Evolutionary conservation across 2,329 filamentous ascomycete genomes (phyloP), one percentile per base, ranked within the genome.

Genomic region (Apiospora koreana): DNA sequence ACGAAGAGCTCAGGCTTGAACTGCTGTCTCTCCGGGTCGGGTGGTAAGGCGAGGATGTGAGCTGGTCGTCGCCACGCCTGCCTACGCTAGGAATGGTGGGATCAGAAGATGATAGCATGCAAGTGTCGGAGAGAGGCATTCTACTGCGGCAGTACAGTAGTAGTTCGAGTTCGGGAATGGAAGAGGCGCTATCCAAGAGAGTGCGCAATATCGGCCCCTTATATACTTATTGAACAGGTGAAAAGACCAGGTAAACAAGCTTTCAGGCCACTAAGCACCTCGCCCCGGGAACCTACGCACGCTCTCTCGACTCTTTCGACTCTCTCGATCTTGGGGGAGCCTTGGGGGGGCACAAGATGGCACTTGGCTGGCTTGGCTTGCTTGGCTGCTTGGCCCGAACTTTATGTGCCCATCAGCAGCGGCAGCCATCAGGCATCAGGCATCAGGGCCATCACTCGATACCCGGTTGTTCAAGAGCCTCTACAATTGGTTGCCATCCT

Each of bases 311-410:
- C 41, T 18, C 5, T 43, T 16, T 16, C 1, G 41, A 2, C 35
- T 38, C 35, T 38, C 35, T 38, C 9, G 41, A 16, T 16, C 38
- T 41, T 21, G 21, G 31, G 31, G 21, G 54, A 31, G 54, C 35
- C 5, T 8, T 8, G 8, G 54, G 31, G 31, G 54, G 54, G 54
- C 28, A 14, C 2, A 35, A 3, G 28, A 62, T 62, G 54, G 31
- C 54, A 62, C 54, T 62, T 62, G 50, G 50, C 50, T 25, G 18
- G 6, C 5, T 23, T 46, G 46, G 46, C 28, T 35, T 21, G 25
- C 50, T 58, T 58, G 50, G 50, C 50, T 21, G 25, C 50, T 62
- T 62, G 31, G 54, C 54, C 54, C 54, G 31, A 62, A 62, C 54
- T 62, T 14, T 38, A 62, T 62, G 2, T 38, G 7, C 28, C 8